phyloP scores from a whole-genome alignment of 768 basidiomycete species.

The Collybiopsis luxurians region DNA sequence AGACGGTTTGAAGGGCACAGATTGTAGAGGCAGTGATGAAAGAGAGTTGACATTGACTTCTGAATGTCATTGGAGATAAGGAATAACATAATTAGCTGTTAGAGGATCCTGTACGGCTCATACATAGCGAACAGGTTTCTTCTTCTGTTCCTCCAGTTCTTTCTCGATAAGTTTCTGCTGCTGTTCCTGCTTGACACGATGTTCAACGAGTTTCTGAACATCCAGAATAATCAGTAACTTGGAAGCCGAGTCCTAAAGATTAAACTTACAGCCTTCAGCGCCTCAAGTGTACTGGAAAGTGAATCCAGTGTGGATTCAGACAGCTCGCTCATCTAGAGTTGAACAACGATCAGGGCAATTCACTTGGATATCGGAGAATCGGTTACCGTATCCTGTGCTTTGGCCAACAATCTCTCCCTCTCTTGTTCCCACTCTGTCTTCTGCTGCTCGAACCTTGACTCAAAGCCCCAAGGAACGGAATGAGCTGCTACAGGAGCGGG shows the following conservation, averaged over 20 bases:
- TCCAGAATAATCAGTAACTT: constrained; percentile 22
- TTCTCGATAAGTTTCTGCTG: constrained; percentile 22
- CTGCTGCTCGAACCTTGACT: constrained; percentile 6
- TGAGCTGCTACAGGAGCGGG: background rate
- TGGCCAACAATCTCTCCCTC: constrained; percentile 41
- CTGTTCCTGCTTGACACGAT: constrained; percentile 49
- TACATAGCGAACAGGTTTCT: constrained; percentile 5
- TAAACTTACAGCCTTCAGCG: constrained; percentile 54
- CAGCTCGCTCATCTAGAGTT: constrained; percentile 52
- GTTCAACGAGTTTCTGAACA: constrained; percentile 53
- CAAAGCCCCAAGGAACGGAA: constrained; percentile 6
- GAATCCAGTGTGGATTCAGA: constrained; percentile 69
- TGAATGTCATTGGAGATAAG: no score
- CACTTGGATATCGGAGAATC: background rate
- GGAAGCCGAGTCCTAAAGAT: constrained; percentile 17
- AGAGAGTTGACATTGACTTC: no score
- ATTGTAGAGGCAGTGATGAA: no score
- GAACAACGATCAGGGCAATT: background rate
- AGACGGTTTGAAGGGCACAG: no score
- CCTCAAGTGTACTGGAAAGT: constrained; percentile 53
- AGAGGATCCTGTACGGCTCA: background rate
- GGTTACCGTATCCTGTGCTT: constrained; percentile 51
- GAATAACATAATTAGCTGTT: no score
- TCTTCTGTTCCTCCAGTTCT: constrained; percentile 6
- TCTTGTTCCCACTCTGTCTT: constrained; percentile 42